phyloP scores from a whole-genome alignment of 2,329 filamentous ascomycete genomes.

The Cladophialophora yegresii region DNA sequence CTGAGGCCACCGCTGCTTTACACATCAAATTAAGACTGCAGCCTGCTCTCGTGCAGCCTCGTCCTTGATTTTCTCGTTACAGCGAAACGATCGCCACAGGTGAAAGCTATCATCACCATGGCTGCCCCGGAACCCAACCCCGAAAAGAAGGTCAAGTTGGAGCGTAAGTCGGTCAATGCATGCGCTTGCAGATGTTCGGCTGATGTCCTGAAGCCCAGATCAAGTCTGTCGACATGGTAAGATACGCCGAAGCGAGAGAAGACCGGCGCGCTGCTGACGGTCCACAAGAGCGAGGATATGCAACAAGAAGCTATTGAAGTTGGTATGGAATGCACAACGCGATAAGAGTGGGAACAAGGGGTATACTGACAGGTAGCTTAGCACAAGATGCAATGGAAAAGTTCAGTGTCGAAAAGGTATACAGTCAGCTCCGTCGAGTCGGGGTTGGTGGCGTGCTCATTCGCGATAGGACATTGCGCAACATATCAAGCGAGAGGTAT shows the following conservation, averaged over 20 bases:
- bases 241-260: constrained; percentile 18
- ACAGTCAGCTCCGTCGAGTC: constrained; percentile 9
- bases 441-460: not conserved
- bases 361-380: constrained; percentile 40
- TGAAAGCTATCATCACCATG: constrained; percentile 15
- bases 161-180: constrained; percentile 57
- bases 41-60: not conserved
- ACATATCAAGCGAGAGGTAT: constrained; percentile 89
- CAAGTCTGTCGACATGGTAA: constrained; percentile 97
- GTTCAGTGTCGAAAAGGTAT: constrained; percentile 70
- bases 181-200: not conserved
- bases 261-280: constrained; percentile 30
- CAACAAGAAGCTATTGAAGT: constrained; percentile 93
- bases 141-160: constrained; percentile 71
- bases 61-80: not conserved
- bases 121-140: constrained; percentile 38
- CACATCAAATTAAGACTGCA: not conserved
- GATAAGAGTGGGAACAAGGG: not conserved
- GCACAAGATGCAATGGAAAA: constrained; percentile 72
- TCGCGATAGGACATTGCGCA: constrained; percentile 84
- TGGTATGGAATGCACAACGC: constrained; percentile 61
- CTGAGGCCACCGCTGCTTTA: not conserved
- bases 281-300: constrained; percentile 88
- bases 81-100: not conserved
- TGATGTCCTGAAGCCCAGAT: constrained; percentile 70